Base-by-base conservation (phyloP, 768 basidiomycete species). In the Xerocomellus amylosporus region DNA sequence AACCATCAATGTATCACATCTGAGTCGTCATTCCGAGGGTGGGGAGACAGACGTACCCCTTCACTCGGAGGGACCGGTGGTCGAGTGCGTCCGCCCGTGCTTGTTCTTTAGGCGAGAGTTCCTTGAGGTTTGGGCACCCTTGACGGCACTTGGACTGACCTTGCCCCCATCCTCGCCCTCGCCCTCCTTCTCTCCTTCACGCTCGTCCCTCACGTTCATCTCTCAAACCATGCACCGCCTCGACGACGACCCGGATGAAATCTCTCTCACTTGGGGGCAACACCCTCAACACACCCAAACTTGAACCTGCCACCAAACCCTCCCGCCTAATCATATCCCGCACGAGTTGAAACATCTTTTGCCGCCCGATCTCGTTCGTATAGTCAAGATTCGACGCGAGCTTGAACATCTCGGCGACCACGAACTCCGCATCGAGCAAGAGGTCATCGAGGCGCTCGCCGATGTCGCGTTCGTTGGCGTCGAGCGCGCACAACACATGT, bases 281-380 rank as follows among this genome's bases (percentile, higher is more conserved):
- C 53, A 77, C 79, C 51, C 87, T 77, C 47, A 98, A 72, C 7
- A 98, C 84, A 68, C 97, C 95, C 37, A 98, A 76, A 65, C 90
- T n/a, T n/a, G n/a, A 94, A 45, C 77, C 77, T 2, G 86, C 77
- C 39, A 94, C 76, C 20, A 96, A 75, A 12, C 71, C 68, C 14
- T 86, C 79, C 58, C 87, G 81, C 2, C 81, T 80, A 15, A 96
- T 77, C 90, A 97, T 95, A 46, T 87, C 84, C 22, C 92, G 85
- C 61, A 95, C 84, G 30, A 95, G 84, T 46, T 82, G 78, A 63
- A 89, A 90, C 87, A 94, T 93, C 71, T 88, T 89, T 54, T 93
- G 74, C 55, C 93, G 73, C 5, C 96, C 95, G 54, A 88, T 90
- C 70, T 97, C 93, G 72, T 98, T 95, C 0, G 86, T 82, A 63